Evolutionary conservation across 2,329 filamentous ascomycete genomes (phyloP).

Genomic region (Neofusicoccum laricinum): DNA sequence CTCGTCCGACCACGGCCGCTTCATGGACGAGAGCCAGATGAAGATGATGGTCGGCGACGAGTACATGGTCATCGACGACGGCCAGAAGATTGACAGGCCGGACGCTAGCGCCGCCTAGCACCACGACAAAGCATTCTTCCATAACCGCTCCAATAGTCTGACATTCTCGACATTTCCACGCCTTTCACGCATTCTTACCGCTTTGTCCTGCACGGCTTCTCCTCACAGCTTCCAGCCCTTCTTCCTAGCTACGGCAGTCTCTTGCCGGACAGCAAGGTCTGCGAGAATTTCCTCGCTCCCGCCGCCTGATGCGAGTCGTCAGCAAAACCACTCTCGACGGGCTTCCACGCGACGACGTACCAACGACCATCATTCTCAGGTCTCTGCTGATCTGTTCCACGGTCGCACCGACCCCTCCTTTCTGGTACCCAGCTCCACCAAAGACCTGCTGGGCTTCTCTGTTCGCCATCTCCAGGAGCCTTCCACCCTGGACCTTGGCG

Average conservation of each 20-base stretch:
- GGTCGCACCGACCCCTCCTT: constrained; percentile 45
- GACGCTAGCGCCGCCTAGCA: neutral
- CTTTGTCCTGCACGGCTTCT: neutral
- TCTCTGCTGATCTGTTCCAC: constrained; percentile 56
- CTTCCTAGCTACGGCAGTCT: constrained; percentile 37
- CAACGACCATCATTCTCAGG: constrained; percentile 48
- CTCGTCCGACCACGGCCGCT: constrained; percentile 35
- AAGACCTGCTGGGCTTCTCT: constrained; percentile 56
- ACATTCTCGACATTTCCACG: neutral
- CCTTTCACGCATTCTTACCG: neutral
- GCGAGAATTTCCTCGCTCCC: constrained; percentile 56
- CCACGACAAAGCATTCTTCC: neutral
- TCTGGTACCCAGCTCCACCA: constrained; percentile 53
- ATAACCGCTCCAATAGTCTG: too few species aligned
- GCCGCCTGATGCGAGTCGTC: constrained; percentile 26
- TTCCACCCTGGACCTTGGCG: constrained; percentile 51
- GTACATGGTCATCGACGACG: constrained; percentile 38
- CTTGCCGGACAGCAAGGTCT: constrained; percentile 52
- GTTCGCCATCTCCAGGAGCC: constrained; percentile 49
- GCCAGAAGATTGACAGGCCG: constrained; percentile 26
- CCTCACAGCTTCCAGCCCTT: constrained; percentile 44
- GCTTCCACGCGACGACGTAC: neutral
- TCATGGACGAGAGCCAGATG: constrained; percentile 40
- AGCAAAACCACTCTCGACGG: neutral
- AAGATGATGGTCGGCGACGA: constrained; percentile 49